A percentile compares a stretch with the other conserved stretches of the same genome.
Evolutionary conservation across 805 yeast species (phyloP).

Genomic region (Spathaspora hagerdaliae): DNA sequence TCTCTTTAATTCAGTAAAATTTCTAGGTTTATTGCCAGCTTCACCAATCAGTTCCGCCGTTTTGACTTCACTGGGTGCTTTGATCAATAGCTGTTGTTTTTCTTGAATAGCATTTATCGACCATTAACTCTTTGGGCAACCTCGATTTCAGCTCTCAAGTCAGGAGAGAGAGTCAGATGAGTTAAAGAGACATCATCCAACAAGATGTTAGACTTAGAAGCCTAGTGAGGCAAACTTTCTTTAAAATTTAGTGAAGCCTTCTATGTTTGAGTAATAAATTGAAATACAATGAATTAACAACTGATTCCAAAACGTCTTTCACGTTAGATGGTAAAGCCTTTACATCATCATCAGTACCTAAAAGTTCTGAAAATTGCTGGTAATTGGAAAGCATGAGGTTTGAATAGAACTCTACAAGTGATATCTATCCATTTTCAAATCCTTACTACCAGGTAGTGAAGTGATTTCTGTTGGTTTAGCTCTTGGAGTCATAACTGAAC

Average conservation of each 20-base stretch:
- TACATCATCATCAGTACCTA: conserved; percentile 86
- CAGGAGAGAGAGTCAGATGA: conserved; percentile 95
- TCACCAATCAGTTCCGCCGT: conserved; percentile 98
- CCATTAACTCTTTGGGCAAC: conserved; percentile 94
- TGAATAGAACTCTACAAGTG: conserved; percentile 94
- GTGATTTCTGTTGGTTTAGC: conserved; percentile 97
- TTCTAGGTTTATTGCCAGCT: conserved; percentile 93
- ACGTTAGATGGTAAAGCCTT: conserved; percentile 97
- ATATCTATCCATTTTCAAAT: conserved; percentile 94
- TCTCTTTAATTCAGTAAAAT: conserved; percentile 94
- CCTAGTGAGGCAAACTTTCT: conserved; percentile 88
- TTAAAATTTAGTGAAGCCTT: conserved; percentile 87
- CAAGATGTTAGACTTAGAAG: conserved; percentile 77
- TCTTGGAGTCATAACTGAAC: conserved; percentile 45
- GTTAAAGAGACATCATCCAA: conserved; percentile 97
- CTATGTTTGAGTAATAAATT: conserved; percentile 98
- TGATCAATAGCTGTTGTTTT: conserved; percentile 94
- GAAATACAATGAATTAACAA: conserved; percentile 96
- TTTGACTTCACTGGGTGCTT: conserved; percentile 97
- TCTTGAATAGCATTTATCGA: conserved; percentile 98
- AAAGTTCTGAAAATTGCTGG: conserved; percentile 88
- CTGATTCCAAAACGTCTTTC: conserved; percentile 93
- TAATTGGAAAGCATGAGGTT: conserved; percentile 75
- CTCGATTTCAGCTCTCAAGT: conserved; percentile 95
- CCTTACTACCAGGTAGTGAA: conserved; percentile 97